Evolutionary conservation across 2,329 filamentous ascomycete genomes (phyloP).

Genomic region (Botrytis tulipae): DNA sequence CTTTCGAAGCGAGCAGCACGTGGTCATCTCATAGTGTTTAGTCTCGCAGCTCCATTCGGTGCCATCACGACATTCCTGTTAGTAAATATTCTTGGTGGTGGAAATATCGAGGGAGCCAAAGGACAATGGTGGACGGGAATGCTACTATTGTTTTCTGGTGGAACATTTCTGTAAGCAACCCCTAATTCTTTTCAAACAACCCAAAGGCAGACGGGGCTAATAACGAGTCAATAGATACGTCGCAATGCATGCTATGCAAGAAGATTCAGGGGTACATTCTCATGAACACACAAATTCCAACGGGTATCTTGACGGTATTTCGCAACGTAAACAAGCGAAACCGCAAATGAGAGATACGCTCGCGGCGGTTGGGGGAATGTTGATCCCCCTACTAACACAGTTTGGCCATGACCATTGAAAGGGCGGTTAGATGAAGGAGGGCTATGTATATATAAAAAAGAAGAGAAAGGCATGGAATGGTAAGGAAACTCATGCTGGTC

Average conservation of each 20-base stretch:
- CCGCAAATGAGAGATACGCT: constrained; percentile 67
- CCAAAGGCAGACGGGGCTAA: constrained; percentile 3
- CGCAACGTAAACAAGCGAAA: constrained; percentile 52
- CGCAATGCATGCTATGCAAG: constrained; percentile 97
- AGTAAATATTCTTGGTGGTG: constrained; percentile 69
- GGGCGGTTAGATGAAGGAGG: background rate
- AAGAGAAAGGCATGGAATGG: background rate
- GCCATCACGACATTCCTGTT: constrained; percentile 80
- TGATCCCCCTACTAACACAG: constrained; percentile 74
- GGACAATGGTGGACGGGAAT: constrained; percentile 88
- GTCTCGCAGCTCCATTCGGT: constrained; percentile 82
- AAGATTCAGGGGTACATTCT: constrained; percentile 50
- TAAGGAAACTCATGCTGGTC: background rate
- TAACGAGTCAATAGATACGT: constrained; percentile 66
- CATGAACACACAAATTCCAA: constrained; percentile 48
- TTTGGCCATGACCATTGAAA: constrained; percentile 67
- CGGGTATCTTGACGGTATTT: constrained; percentile 51
- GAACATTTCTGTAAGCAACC: constrained; percentile 81
- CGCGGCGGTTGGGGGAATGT: constrained; percentile 71
- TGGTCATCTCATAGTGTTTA: constrained; percentile 86
- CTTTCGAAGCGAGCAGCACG: constrained; percentile 82
- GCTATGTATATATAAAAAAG: background rate
- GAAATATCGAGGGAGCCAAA: constrained; percentile 50
- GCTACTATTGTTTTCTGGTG: constrained; percentile 89
- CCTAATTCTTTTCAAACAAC: background rate